A percentile compares a stretch with the other conserved stretches of the same genome.
These are phyloP conservation scores for Rhizopogon vinicolor DNA, from an alignment of 768 basidiomycete genomes.

Conservation along the genomic window DNA sequence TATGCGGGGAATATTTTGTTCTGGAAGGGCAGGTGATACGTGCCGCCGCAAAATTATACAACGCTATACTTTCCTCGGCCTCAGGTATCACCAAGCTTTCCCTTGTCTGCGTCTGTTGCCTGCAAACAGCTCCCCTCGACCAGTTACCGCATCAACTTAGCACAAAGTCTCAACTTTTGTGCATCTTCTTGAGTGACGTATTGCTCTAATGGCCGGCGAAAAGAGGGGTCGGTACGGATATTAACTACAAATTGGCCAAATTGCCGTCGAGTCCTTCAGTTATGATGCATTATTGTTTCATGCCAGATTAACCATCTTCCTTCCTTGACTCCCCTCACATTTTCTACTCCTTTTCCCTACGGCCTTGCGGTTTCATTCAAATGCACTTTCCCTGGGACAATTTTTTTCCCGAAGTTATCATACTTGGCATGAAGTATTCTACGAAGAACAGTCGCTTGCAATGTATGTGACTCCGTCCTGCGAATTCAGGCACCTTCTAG, in stretches of 20 bases:
- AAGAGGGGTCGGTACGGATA: constrained; percentile 41
- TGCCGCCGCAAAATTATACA: constrained; percentile 59
- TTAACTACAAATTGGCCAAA: constrained; percentile 52
- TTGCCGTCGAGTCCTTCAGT: no score
- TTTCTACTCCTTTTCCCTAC: no score
- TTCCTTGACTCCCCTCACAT: background rate
- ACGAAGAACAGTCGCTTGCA: no score
- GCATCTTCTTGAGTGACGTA: constrained; percentile 58
- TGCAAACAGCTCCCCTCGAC: constrained; percentile 13
- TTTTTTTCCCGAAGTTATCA: no score
- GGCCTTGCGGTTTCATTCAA: no score
- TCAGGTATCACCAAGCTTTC: constrained; percentile 17
- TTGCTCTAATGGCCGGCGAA: constrained; percentile 45
- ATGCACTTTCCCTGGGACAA: no score
- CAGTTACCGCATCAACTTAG: constrained; percentile 26
- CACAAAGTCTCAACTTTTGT: constrained; percentile 36
- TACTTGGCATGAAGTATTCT: no score
- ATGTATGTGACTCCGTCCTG: no score
- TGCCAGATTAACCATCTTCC: no score
- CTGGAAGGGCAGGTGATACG: constrained; percentile 72
- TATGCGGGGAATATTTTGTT: constrained; percentile 78
- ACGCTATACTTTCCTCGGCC: constrained; percentile 39
- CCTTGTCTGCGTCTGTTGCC: constrained; percentile 53
- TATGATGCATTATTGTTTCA: no score
- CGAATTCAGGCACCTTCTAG: background rate